These are phyloP conservation scores for Pseudogymnoascus pannorum DNA, from an alignment of 2,329 filamentous ascomycete species.

Conservation along the genomic window DNA sequence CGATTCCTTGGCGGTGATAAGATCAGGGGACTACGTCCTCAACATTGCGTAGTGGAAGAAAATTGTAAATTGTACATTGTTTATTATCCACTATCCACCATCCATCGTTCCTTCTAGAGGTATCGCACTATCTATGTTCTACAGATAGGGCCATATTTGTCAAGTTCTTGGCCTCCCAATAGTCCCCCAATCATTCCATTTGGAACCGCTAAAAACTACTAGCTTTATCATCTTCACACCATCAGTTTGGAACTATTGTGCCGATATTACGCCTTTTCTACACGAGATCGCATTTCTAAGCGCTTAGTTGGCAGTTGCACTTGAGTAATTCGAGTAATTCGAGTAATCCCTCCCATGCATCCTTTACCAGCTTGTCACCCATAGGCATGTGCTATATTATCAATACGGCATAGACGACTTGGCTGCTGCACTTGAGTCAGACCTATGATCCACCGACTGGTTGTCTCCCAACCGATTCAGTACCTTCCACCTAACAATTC, in stretches of 20 bases:
- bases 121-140: background rate
- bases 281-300: background rate
- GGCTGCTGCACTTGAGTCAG: background rate
- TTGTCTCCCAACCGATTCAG: background rate
- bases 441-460: background rate
- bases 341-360: no score
- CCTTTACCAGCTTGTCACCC: background rate
- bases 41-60: no score
- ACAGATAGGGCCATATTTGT: background rate
- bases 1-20: background rate
- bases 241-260: background rate
- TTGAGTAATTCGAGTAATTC: background rate
- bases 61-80: no score
- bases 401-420: background rate
- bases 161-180: background rate
- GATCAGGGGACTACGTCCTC: background rate
- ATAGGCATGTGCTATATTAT: no score
- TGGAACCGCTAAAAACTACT: background rate
- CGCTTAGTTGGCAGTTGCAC: background rate
- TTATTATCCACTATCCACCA: no score
- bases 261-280: background rate
- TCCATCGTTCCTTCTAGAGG: background rate
- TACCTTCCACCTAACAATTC: background rate
- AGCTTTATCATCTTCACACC: background rate
- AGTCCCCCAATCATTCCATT: background rate